Evolutionary conservation across 2,329 filamentous ascomycete species (phyloP).

Genomic region (Arthrobotrys pseudoclavata): DNA sequence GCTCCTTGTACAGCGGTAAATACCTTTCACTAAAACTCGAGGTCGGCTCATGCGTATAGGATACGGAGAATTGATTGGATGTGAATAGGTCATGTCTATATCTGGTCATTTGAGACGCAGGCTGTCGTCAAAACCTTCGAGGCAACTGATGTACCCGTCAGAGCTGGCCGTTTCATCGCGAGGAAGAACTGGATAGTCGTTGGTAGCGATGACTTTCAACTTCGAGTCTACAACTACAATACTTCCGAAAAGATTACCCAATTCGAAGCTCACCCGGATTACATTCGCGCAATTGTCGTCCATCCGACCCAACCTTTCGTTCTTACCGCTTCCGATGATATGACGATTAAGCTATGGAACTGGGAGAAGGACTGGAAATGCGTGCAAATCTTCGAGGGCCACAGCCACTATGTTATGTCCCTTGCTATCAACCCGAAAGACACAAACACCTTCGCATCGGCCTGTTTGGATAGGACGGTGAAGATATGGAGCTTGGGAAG

Average conservation of each 20-base stretch:
- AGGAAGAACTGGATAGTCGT: conserved; percentile 99
- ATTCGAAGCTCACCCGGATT: conserved; percentile 97
- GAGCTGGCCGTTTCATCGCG: conserved; percentile 94
- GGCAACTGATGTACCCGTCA: conserved; percentile 96
- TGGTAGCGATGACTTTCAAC: conserved; percentile 90
- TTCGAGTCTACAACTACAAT: conserved; percentile 98
- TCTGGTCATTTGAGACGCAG: conserved; percentile 98
- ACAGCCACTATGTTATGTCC: conserved; percentile 97
- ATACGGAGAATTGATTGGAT: conserved; percentile 22
- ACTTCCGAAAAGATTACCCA: conserved; percentile 98
- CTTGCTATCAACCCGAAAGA: conserved; percentile 98
- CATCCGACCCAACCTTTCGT: conserved; percentile 97
- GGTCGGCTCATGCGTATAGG: conserved; percentile 11
- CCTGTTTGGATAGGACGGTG: conserved; percentile 94
- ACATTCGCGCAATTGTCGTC: conserved; percentile 95
- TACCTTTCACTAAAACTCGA: not conserved
- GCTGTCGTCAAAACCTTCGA: conserved; percentile 99
- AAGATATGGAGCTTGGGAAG: conserved; percentile 98
- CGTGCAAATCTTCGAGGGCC: conserved; percentile 95
- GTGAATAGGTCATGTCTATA: conserved; percentile 88
- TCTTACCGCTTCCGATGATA: conserved; percentile 95
- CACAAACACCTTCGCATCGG: conserved; percentile 91
- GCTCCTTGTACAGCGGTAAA: conserved; percentile 93
- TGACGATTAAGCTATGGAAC: conserved; percentile 99
- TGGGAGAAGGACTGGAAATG: conserved; percentile 99